Percentiles rank a stretch among this genome's conserved stretches.
Conservation (phyloP, 306 rosid species). For the Neltuma alba region DNA sequence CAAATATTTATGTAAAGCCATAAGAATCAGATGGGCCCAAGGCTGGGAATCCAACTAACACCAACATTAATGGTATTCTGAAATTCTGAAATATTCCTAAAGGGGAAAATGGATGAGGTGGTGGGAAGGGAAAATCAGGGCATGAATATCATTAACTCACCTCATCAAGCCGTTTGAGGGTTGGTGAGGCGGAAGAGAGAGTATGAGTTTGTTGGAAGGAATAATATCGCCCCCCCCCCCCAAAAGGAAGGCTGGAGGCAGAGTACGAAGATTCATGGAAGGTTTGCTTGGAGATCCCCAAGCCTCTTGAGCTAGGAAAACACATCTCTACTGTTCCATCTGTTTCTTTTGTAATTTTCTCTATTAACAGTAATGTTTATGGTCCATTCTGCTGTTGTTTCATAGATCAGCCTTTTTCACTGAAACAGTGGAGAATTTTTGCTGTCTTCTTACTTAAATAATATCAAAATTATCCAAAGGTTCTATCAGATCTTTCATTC, state of each 20-base stretch:
- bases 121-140: neutral
- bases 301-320: neutral
- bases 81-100: neutral
- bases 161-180: neutral
- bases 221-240: too few relatives aligned
- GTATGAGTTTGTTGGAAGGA: neutral
- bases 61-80: neutral
- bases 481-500: conserved; percentile 13
- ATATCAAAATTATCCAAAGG: neutral
- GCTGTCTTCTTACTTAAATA: too few relatives aligned
- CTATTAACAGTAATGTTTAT: neutral
- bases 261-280: neutral
- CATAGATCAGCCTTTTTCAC: neutral
- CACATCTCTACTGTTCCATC: neutral
- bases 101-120: neutral
- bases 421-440: neutral
- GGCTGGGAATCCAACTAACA: neutral
- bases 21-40: neutral
- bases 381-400: neutral
- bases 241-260: neutral
- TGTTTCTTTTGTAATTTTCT: neutral
- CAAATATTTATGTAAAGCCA: conserved; percentile 28
- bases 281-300: neutral
- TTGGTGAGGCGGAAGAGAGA: neutral
- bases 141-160: neutral